Percentiles rank a stretch among this genome's conserved stretches.
These are phyloP conservation scores for Termitomyces eurrhizus DNA, from an alignment of 768 basidiomycete genomes.

Conservation along the genomic window DNA sequence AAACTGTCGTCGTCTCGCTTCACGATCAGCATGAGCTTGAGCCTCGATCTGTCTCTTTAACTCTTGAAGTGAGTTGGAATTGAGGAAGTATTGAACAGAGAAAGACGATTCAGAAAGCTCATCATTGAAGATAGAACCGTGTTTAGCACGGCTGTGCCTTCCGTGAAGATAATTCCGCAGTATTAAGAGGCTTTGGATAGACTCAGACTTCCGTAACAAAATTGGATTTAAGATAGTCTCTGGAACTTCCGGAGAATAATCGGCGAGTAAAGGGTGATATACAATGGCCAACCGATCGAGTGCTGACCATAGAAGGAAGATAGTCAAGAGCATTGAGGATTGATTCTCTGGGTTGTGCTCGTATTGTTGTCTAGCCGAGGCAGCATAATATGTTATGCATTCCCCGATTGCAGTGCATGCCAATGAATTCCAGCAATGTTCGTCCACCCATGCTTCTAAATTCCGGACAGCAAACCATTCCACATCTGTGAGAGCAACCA, in stretches of 20 bases:
- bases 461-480: constrained; percentile 26
- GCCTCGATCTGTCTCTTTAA: constrained; percentile 26
- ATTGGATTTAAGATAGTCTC: constrained; percentile 33
- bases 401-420: constrained; percentile 22
- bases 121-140: constrained; percentile 31
- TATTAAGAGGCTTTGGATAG: background rate
- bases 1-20: constrained; percentile 25
- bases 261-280: constrained; percentile 32
- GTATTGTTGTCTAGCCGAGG: constrained; percentile 24
- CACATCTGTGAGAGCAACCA: constrained; percentile 30
- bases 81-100: constrained; percentile 29
- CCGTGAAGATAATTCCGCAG: constrained; percentile 26
- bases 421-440: constrained; percentile 11
- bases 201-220: constrained; percentile 25
- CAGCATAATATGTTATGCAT: constrained; percentile 23
- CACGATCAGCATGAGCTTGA: constrained; percentile 17
- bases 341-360: constrained; percentile 31
- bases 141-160: constrained; percentile 19
- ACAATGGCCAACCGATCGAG: constrained; percentile 34
- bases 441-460: constrained; percentile 30
- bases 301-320: constrained; percentile 46
- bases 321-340: constrained; percentile 41
- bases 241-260: constrained; percentile 46
- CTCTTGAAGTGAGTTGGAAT: constrained; percentile 16
- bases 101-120: constrained; percentile 20